Evolutionary conservation across 768 basidiomycete species (phyloP), one percentile per base, ranked within the genome.

Genomic region (Lenzites betulinus): DNA sequence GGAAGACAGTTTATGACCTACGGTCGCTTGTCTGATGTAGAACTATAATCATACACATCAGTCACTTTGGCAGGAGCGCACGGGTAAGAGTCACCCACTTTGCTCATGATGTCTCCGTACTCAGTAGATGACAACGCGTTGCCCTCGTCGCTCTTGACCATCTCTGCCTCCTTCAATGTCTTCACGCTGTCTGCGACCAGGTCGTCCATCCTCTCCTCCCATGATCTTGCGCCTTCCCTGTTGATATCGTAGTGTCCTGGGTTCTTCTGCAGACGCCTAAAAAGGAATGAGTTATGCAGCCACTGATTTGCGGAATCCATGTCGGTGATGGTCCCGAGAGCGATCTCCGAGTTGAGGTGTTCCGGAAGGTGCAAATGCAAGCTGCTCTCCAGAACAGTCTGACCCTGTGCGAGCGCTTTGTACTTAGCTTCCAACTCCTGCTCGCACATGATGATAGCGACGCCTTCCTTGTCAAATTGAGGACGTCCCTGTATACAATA

Each of bases 311-410:
- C 96, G 7, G 81, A 83, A 2, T 79, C 73, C 4, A 90, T 61
- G 65, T 81, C 79, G 3, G 80, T 85, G 67, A 99, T 95, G 0
- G 95, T 95, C 2, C 87, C 84, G 11, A 98, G 80, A 0, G 89
- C 89, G 55, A 98, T 89, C 75, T 99, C 96, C 1, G 93, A 93
- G 69, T 98, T 98, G 64, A 99, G 75, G 72, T 98, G 95, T 71
- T 98, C 96, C 3, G 86, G 77, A 7, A 99, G 82, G 69, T 92
- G 90, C 50, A 76, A 75, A 72, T 97, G 94, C 11, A 95, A 82
- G 60, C 81, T 88, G 68, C 92, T 95, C 75, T 98, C 96, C 35
- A 99, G 79, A 16, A 89, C 75, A 0, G 89, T 93, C 55, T 78
- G 83, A 7, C 91, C 90, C 65, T 88, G 86, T 1, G 80, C 79